phyloP scores from a whole-genome alignment of 306 rosid genomes.

The Myrica gale region DNA sequence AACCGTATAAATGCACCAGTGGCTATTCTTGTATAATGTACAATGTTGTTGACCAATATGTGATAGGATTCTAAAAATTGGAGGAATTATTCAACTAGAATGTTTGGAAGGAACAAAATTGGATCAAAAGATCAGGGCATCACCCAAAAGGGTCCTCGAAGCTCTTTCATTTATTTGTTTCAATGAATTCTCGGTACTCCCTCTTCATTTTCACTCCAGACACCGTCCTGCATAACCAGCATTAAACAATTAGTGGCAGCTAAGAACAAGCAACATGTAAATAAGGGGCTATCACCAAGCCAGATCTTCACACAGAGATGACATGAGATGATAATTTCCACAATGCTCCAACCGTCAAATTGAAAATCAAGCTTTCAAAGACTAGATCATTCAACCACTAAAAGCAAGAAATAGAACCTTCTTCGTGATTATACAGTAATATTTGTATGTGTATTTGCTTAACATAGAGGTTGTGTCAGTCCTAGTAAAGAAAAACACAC shows the following conservation, averaged over 20 bases:
- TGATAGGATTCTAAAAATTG: slow-evolving; percentile 21
- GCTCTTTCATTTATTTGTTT: slow-evolving; percentile 53
- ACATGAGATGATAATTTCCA: background rate
- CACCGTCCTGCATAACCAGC: slow-evolving; percentile 55
- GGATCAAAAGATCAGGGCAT: background rate
- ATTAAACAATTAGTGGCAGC: slow-evolving; percentile 8
- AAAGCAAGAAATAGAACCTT: background rate
- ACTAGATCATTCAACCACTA: background rate
- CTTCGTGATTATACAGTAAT: background rate
- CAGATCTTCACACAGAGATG: background rate
- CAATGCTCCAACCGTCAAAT: too few species aligned
- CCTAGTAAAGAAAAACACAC: background rate
- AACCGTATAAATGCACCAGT: background rate
- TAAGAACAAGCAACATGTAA: slow-evolving; percentile 10
- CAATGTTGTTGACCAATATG: slow-evolving; percentile 26
- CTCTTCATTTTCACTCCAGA: slow-evolving; percentile 95
- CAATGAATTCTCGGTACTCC: slow-evolving; percentile 81
- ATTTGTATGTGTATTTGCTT: background rate
- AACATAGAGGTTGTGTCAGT: background rate
- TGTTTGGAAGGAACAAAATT: slow-evolving; percentile 5
- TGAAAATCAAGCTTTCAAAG: too few species aligned
- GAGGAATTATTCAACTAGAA: slow-evolving; percentile 20
- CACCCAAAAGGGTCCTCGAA: background rate
- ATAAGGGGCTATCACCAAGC: background rate
- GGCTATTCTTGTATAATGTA: slow-evolving; percentile 29